Evolutionary conservation across 2,329 filamentous ascomycete genomes (phyloP).

Genomic region (Seiridium unicorne): DNA sequence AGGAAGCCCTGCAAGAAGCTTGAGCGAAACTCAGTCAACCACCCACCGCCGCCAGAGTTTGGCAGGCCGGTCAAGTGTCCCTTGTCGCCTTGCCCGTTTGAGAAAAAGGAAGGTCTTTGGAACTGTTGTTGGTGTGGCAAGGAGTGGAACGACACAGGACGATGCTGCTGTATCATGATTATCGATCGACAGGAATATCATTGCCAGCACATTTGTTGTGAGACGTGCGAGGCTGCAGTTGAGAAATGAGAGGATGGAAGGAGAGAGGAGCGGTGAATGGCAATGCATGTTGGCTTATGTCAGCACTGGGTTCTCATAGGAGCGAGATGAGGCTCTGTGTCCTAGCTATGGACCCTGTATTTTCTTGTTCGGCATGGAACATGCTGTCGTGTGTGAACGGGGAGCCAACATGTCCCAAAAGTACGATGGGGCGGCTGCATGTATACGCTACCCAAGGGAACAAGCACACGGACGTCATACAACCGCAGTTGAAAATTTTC

Average conservation of each 20-base stretch:
- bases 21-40: slow-evolving; percentile 40
- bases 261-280: neutral
- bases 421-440: no score
- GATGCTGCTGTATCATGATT: slow-evolving; percentile 53
- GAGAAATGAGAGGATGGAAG: slow-evolving; percentile 18
- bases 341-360: neutral
- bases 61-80: slow-evolving; percentile 41
- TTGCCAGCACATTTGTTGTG: slow-evolving; percentile 55
- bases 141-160: slow-evolving; percentile 46
- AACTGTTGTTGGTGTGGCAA: slow-evolving; percentile 58
- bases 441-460: no score
- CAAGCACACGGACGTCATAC: no score
- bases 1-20: slow-evolving; percentile 41
- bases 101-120: slow-evolving; percentile 47
- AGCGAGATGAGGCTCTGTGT: neutral
- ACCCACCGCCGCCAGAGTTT: slow-evolving; percentile 46
- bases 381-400: no score
- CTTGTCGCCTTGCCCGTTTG: slow-evolving; percentile 47
- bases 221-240: slow-evolving; percentile 43
- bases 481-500: neutral
- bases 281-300: no score
- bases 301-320: neutral
- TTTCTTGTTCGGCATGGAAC: neutral
- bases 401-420: no score
- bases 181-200: slow-evolving; percentile 45